Evolutionary conservation across 106 monocot species (phyloP), one percentile per base, ranked within the genome.

Genomic region (Allium fistulosum): DNA sequence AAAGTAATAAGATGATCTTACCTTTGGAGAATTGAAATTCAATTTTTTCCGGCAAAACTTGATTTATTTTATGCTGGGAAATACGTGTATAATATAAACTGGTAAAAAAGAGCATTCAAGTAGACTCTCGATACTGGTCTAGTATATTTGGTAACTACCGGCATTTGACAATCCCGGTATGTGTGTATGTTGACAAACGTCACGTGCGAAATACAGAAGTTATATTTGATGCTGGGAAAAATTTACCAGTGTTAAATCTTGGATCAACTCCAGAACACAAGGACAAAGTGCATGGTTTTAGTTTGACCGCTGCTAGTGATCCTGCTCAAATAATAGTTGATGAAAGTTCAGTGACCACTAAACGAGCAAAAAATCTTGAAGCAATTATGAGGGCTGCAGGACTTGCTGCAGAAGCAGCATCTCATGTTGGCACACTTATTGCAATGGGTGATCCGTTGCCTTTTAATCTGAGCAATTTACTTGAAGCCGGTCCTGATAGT

Each of bases 381-480:
- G 92, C 97, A 12, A 81, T 99, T 16, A 66, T 99, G 45, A 92
- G 79, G 84, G 97, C 97, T 74, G 97, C 97, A 69, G 97, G 92
- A 69, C 75, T 99, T 63, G 92, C 83, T 65, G 97, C 97, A 58
- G 89, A 87, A 77, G 92, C 97, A 71, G 92, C 92, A 66, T 84
- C 77, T 7, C 92, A 93, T 68, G 92, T 89, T 27, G 92, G 92
- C 61, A 72, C 77, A 16, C 77, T 99, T 45, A 72, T 90, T 75
- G 82, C 84, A 22, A 86, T 99, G 92, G 92, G 92, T 6, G 97
- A 99, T 69, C 97, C 89, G 47, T 73, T 99, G 68, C 97, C 97
- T 70, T 80, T 92, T 53, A 74, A 80, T 16, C 66, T 85, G 47
- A 72, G 65, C 57, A 81, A 87, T 18, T 68, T 99, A 74, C 63